Base-by-base conservation (phyloP, 805 yeast species). In the Hanseniaspora mollemarum region DNA sequence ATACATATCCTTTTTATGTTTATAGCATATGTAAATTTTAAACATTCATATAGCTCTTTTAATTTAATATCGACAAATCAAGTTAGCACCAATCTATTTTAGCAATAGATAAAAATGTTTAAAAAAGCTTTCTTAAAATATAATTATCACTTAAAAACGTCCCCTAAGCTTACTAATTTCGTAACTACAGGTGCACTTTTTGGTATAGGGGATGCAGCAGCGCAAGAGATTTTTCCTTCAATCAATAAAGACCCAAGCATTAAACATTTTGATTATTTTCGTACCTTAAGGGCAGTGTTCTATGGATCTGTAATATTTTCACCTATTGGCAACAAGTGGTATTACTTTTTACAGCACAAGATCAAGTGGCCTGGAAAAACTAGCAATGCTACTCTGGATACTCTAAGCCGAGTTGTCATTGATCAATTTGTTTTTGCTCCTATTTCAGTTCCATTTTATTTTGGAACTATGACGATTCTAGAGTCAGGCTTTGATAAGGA, bases 371-470 rank as follows among this genome's bases (percentile, higher is more conserved):
- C 76, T 2, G 57, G 57, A 3, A 53, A 56, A 10, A 38, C 53
- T 3, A 24, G 13, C 2, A 59, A 58, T 33, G 55, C 58, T 28
- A 42, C 59, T 53, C 53, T 56, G 22, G 71, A 76, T 54, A 70
- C 76, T 0, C 19, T 67, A 1, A 60, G 68, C 9, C 66, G 86
- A 44, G 87, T 83, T 15, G 72, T 74, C 0, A 71, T 75, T 7
- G 96, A 88, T 64, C 96, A 87, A 61, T 58, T 76, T 25, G 54
- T 72, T 0, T 86, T 86, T 73, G 86, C 95, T 0, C 96, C 96
- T 1, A 58, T 82, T 12, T 77, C 81, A 3, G 75, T 87, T 8
- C 88, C 90, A 1, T 61, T 83, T 45, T 88, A 86, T 64, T 87
- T 72, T 60, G 60, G 77, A 0, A 70, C 75, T 37, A 81, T 87